Evolutionary conservation across 106 monocot species (phyloP).

Genomic region (Narthecium ossifragum): DNA sequence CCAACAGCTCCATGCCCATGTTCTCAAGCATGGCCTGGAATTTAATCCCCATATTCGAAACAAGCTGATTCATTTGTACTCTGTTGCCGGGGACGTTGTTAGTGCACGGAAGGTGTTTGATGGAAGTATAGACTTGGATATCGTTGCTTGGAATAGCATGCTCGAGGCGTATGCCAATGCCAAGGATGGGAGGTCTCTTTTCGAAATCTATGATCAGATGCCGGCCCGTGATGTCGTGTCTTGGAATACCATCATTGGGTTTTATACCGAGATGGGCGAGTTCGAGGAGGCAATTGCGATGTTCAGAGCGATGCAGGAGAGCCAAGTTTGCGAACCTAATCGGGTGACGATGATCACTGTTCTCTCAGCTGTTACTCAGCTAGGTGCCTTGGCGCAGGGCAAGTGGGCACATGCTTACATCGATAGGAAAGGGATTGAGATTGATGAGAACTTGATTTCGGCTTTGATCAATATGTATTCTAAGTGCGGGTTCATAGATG

Average conservation of each 20-base stretch:
- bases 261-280: constrained; percentile 11
- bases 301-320: constrained; percentile 20
- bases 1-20: constrained; percentile 42
- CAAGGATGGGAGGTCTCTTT: constrained; percentile 26
- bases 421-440: neutral
- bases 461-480: constrained; percentile 31
- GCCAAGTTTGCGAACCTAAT: neutral
- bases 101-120: constrained; percentile 73
- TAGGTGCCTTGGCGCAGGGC: constrained; percentile 23
- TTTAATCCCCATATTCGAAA: constrained; percentile 33
- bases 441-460: constrained; percentile 9
- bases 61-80: constrained; percentile 66
- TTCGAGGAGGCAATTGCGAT: constrained; percentile 16
- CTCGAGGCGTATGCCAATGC: constrained; percentile 41
- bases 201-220: constrained; percentile 29
- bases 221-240: constrained; percentile 23
- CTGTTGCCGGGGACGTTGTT: constrained; percentile 11
- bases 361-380: constrained; percentile 16
- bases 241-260: constrained; percentile 24
- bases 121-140: constrained; percentile 21
- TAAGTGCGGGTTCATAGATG: constrained; percentile 22
- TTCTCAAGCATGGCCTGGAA: constrained; percentile 24
- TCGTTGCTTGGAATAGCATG: constrained; percentile 68
- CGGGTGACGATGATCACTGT: constrained; percentile 9
- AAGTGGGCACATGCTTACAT: constrained; percentile 30